A percentile compares a stretch with the other conserved stretches of the same genome.
phyloP scores from a whole-genome alignment of 495 filamentous ascomycete genomes.

The Evansstolkia leycettana region DNA sequence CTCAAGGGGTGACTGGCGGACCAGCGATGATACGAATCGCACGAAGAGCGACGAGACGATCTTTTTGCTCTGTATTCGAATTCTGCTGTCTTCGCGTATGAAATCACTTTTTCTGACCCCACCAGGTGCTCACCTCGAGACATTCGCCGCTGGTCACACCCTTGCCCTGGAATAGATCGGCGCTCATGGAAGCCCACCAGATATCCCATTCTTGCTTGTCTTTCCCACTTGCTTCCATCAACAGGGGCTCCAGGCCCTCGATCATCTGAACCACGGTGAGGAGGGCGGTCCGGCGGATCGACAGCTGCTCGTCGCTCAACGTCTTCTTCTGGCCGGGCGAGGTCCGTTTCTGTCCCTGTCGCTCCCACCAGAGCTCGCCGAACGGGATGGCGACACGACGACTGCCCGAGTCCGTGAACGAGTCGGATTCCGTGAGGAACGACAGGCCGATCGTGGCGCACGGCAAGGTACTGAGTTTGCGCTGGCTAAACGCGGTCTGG shows the following conservation, averaged over 20 bases:
- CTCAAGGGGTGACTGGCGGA: too few species aligned
- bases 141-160: slow-evolving; percentile 64
- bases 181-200: slow-evolving; percentile 68
- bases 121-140: slow-evolving; percentile 71
- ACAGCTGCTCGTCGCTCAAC: slow-evolving; percentile 50
- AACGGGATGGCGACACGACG: slow-evolving; percentile 62
- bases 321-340: slow-evolving; percentile 4
- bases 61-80: too few species aligned
- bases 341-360: too few species aligned
- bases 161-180: slow-evolving; percentile 53
- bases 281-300: slow-evolving; percentile 55
- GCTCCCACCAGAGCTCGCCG: slow-evolving; percentile 67
- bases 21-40: too few species aligned
- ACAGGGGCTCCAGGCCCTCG: slow-evolving; percentile 59
- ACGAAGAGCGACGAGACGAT: too few species aligned
- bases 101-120: slow-evolving; percentile 44
- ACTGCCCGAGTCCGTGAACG: slow-evolving; percentile 44
- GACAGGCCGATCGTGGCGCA: slow-evolving; percentile 53
- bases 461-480: slow-evolving; percentile 49
- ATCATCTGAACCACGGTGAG: slow-evolving; percentile 60
- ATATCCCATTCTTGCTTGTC: slow-evolving; percentile 70
- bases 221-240: slow-evolving; percentile 62
- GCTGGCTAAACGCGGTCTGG: slow-evolving; percentile 48
- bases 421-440: slow-evolving; percentile 53
- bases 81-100: too few species aligned